Conservation (phyloP, 495 filamentous ascomycete genomes). For the Hypoxylon lienhwacheense region DNA sequence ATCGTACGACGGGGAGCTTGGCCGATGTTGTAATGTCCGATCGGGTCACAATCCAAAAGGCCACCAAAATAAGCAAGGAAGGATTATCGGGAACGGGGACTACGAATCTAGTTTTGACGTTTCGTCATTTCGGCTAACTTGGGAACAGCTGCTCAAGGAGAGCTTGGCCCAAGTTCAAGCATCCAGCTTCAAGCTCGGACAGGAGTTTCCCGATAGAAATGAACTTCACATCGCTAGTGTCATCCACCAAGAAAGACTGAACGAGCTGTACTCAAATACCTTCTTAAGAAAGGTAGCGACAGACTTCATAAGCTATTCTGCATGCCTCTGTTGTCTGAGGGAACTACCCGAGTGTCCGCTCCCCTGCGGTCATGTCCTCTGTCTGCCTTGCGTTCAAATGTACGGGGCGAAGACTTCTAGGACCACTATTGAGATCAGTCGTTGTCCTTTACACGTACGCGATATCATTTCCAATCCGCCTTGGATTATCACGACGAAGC, state of each 20-base stretch:
- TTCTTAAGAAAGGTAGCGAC: slow-evolving; percentile 28
- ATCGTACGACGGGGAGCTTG: slow-evolving; percentile 30
- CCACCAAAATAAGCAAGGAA: slow-evolving; percentile 53
- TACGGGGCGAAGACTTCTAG: slow-evolving; percentile 36
- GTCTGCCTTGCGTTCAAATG: slow-evolving; percentile 47
- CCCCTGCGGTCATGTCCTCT: slow-evolving; percentile 62
- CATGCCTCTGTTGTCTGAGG: slow-evolving; percentile 59
- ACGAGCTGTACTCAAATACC: slow-evolving; percentile 35
- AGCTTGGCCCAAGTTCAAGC: slow-evolving; percentile 32
- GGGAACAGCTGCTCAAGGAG: slow-evolving; percentile 36
- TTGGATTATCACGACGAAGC: slow-evolving; percentile 49
- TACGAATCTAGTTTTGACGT: slow-evolving; percentile 51
- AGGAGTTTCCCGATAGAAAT: slow-evolving; percentile 32
- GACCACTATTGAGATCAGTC: slow-evolving; percentile 36
- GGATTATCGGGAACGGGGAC: slow-evolving; percentile 48
- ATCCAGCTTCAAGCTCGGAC: slow-evolving; percentile 30
- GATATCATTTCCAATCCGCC: slow-evolving; percentile 37
- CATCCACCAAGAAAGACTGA: slow-evolving; percentile 36
- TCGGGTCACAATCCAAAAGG: slow-evolving; percentile 51
- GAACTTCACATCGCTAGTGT: slow-evolving; percentile 33
- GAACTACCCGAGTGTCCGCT: slow-evolving; percentile 56
- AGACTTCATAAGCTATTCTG: slow-evolving; percentile 39
- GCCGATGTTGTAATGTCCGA: slow-evolving; percentile 50
- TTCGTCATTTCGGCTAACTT: slow-evolving; percentile 39
- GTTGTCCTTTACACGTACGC: slow-evolving; percentile 42